Conservation (phyloP, 805 yeast genomes). For the Metschnikowia aberdeeniae region DNA sequence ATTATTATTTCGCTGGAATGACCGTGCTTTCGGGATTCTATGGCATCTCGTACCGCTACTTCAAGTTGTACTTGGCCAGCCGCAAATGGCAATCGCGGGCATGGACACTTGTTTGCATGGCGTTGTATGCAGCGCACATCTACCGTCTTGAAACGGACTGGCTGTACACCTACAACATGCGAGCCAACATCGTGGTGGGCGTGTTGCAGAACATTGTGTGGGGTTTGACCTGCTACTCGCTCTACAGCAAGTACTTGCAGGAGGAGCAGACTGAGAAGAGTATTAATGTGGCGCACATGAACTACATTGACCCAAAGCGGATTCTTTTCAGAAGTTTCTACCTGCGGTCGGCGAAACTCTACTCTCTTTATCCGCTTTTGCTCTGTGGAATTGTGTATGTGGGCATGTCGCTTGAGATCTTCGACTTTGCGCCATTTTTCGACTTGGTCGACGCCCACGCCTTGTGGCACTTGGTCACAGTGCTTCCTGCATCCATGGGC, state of each 20-base stretch:
- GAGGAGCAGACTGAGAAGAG: slow-evolving; percentile 17
- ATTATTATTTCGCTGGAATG: slow-evolving; percentile 89
- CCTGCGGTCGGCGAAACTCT: slow-evolving; percentile 33
- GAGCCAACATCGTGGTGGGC: slow-evolving; percentile 79
- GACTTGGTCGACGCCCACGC: slow-evolving; percentile 20
- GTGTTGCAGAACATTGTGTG: slow-evolving; percentile 58
- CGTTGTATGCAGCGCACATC: slow-evolving; percentile 62
- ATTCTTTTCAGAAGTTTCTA: slow-evolving; percentile 31
- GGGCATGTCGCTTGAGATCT: slow-evolving; percentile 87
- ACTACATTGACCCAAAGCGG: slow-evolving; percentile 21
- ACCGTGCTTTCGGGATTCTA: slow-evolving; percentile 80
- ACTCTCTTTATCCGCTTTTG: slow-evolving; percentile 36
- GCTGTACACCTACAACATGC: slow-evolving; percentile 94
- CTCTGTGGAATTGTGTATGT: slow-evolving; percentile 43
- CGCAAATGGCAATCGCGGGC: slow-evolving; percentile 21
- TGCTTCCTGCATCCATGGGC: slow-evolving; percentile 39
- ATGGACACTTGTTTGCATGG: slow-evolving; percentile 40
- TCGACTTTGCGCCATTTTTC: slow-evolving; percentile 59
- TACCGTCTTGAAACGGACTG: slow-evolving; percentile 64
- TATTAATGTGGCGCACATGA: slow-evolving; percentile 22
- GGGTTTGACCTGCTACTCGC: slow-evolving; percentile 26
- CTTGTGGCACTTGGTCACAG: slow-evolving; percentile 20
- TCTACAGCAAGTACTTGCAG: slow-evolving; percentile 28
- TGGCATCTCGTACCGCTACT: slow-evolving; percentile 57
- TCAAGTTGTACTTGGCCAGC: slow-evolving; percentile 48